A percentile compares a stretch with the other conserved stretches of the same genome.
Evolutionary conservation across 2,329 filamentous ascomycete genomes (phyloP).

Genomic region (Hypoxylon sp.): DNA sequence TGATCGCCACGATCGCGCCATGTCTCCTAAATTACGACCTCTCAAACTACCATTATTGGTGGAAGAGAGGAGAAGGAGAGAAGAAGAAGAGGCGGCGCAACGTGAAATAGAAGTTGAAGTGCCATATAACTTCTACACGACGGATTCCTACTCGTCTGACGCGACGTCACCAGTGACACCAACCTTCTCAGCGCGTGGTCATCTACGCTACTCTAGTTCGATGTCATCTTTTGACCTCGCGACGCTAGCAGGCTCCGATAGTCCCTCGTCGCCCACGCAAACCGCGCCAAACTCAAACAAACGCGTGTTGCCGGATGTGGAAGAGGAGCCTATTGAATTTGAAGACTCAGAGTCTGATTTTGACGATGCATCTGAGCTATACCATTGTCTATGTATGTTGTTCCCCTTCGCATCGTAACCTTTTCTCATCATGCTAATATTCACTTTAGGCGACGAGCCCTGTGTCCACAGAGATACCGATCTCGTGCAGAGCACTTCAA

Average conservation of each 20-base stretch:
- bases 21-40: conserved; percentile 55
- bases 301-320: conserved; percentile 81
- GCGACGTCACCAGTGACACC: conserved; percentile 79
- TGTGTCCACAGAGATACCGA: conserved; percentile 70
- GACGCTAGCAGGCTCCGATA: conserved; percentile 65
- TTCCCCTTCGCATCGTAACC: conserved; percentile 39
- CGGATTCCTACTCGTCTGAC: conserved; percentile 74
- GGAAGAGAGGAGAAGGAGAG: conserved; percentile 51
- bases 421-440: conserved; percentile 23
- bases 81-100: conserved; percentile 51
- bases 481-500: conserved; percentile 56
- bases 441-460: conserved; percentile 70
- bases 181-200: conserved; percentile 75
- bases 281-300: conserved; percentile 69
- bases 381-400: conserved; percentile 81
- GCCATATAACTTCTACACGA: conserved; percentile 63
- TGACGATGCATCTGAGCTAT: conserved; percentile 64
- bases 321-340: conserved; percentile 83
- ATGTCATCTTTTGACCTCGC: conserved; percentile 81
- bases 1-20: conserved; percentile 41
- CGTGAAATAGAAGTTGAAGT: conserved; percentile 55
- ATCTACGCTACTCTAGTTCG: conserved; percentile 79
- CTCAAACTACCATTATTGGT: conserved; percentile 52
- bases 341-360: conserved; percentile 68
- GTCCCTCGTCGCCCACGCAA: conserved; percentile 69